phyloP scores from a whole-genome alignment of 2,329 filamentous ascomycete genomes.

The Cercospora nicotianae region DNA sequence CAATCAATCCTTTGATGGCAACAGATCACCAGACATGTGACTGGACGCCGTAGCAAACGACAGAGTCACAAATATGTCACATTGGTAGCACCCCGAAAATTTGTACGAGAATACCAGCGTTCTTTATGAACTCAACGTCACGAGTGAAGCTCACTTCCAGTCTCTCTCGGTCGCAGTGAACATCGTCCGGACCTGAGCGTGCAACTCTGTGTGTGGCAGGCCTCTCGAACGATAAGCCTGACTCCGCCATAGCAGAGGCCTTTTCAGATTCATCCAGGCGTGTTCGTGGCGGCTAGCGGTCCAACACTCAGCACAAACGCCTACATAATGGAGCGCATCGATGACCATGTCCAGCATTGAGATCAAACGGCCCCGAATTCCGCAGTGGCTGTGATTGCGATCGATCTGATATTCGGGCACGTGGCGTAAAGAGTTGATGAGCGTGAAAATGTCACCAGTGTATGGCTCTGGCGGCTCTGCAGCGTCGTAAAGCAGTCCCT shows the following conservation, averaged over 20 bases:
- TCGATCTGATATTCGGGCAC: slow-evolving; percentile 73
- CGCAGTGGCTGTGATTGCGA: slow-evolving; percentile 71
- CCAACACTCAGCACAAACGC: slow-evolving; percentile 52
- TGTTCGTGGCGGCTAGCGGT: slow-evolving; percentile 40
- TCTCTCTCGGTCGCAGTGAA: slow-evolving; percentile 38
- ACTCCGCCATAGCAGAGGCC: slow-evolving; percentile 47
- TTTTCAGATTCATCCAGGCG: slow-evolving; percentile 48
- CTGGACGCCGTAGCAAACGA: not conserved
- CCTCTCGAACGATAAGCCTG: slow-evolving; percentile 26
- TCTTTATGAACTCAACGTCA: not conserved
- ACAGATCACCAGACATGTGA: not conserved
- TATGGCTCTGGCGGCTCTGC: slow-evolving; percentile 52
- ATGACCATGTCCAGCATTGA: slow-evolving; percentile 67
- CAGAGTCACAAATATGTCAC: not conserved
- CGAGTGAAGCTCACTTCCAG: slow-evolving; percentile 29
- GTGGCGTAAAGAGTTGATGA: slow-evolving; percentile 64
- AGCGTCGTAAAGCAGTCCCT: slow-evolving; percentile 44
- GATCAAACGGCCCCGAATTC: slow-evolving; percentile 63
- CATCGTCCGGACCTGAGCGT: slow-evolving; percentile 34
- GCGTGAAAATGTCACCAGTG: slow-evolving; percentile 59
- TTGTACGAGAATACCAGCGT: not conserved
- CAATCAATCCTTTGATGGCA: not conserved
- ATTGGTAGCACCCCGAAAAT: not conserved
- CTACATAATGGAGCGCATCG: slow-evolving; percentile 44
- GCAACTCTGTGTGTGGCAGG: slow-evolving; percentile 30